Evolutionary conservation across 106 monocot species (phyloP).

Genomic region (Chionographis japonica): DNA sequence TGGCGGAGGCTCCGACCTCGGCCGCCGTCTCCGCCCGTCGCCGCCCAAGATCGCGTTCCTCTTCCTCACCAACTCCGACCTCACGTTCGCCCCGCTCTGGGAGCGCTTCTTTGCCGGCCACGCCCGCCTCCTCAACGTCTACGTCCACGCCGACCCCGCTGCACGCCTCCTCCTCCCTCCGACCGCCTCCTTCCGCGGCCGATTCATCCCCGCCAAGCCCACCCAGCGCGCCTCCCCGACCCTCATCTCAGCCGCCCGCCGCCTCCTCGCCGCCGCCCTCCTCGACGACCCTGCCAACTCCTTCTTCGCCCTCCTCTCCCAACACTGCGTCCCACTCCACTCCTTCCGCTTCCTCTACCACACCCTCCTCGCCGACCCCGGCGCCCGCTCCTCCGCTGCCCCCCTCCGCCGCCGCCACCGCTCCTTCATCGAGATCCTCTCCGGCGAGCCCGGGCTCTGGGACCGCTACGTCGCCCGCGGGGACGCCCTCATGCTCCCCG

Average conservation of each 20-base stretch:
- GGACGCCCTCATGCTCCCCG: constrained; percentile 76
- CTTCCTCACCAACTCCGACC: constrained; percentile 75
- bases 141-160: constrained; percentile 58
- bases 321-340: constrained; percentile 80
- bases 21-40: background rate
- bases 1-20: background rate
- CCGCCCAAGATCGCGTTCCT: constrained; percentile 72
- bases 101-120: constrained; percentile 58
- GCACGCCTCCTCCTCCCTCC: constrained; percentile 23
- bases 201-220: constrained; percentile 61
- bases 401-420: constrained; percentile 4
- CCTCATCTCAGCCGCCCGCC: constrained; percentile 82
- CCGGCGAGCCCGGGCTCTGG: constrained; percentile 39
- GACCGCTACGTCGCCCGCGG: constrained; percentile 76
- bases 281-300: constrained; percentile 76
- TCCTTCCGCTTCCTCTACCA: constrained; percentile 61
- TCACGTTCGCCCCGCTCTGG: constrained; percentile 73
- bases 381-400: background rate
- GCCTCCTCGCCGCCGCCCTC: constrained; percentile 80
- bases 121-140: constrained; percentile 47
- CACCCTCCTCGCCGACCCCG: constrained; percentile 28
- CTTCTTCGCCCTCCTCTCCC: constrained; percentile 81
- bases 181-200: constrained; percentile 35
- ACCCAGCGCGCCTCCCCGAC: constrained; percentile 84
- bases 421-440: constrained; percentile 79